Evolutionary conservation across 78 protist species (phyloP), one percentile per base, ranked within the genome.

Genomic region (Cyanophora paradoxa): DNA sequence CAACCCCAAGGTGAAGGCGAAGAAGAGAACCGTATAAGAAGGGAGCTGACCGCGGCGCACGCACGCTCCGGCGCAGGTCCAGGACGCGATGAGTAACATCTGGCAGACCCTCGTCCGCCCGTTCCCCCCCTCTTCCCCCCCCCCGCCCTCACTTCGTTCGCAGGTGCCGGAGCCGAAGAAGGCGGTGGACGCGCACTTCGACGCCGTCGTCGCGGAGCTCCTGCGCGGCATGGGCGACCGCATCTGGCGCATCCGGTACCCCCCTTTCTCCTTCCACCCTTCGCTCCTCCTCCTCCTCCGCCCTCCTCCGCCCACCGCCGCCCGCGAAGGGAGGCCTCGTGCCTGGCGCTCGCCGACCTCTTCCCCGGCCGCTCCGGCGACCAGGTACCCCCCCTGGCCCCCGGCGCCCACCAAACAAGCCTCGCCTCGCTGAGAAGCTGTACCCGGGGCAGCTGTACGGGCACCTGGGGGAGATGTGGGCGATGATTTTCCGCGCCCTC

Each of bases 181-280:
- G 67, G 69, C 52, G 17, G 69, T 63, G n/a, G 69, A 63, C 17
- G n/a, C 67, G 41, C 74, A 69, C 42, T 71, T 77, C 26, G 57
- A 31, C 28, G 77, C 78, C 3, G 74, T 84, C 37, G 41, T 77
- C 28, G 74, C 71, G 26, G 88, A 84, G 2, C 37, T 84, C 1
- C 24, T 78, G 26, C 77, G 39, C 24, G 76, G 76, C 33, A 65
- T 84, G 68, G 83, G 76, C 33, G 63, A 31, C 36, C 64, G 26
- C 46, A 24, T 69, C n/a, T 85, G 85, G 85, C 73, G 89, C 20
- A 82, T 78, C 22, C 72, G n/a, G n/a, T n/a, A n/a, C n/a, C n/a
- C n/a, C n/a, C n/a, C n/a, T n/a, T n/a, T n/a, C n/a, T n/a, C n/a
- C n/a, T n/a, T n/a, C n/a, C n/a, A n/a, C n/a, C n/a, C n/a, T n/a